Base-by-base conservation (phyloP, 805 yeast species). In the Kodamaea fukazawae region DNA sequence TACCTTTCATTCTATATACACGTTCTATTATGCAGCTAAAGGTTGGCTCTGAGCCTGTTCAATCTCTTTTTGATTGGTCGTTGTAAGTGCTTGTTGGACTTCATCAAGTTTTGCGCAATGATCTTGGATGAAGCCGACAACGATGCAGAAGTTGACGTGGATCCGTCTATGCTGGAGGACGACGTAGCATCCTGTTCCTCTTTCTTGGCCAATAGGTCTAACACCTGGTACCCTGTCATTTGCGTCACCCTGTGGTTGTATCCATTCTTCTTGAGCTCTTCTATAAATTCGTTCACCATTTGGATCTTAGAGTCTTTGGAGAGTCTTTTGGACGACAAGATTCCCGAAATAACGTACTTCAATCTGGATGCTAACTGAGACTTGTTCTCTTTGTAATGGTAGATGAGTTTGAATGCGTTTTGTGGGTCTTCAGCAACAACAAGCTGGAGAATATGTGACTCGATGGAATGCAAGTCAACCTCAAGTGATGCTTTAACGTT, bases 361-460 rank as follows among this genome's bases (percentile, higher is more conserved):
- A 47, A 22, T 23, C 54, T 56, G 29, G 46, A 59, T 9, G 49
- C 44, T 18, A 65, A 41, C 7, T 42, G 27, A 7, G 54, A 41
- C 30, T 58, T 55, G 11, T 47, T 50, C 5, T 50, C 32, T 27
- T 48, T 38, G 47, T 56, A 55, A 18, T 42, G 45, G 1, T 48
- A 40, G n/a, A 65, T 49, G 13, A 65, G 43, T 31, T 49, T 49
- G 18, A 63, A 12, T 2, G 65, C 46, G 12, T 48, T 47, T n/a
- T 15, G 17, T 1, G 70, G 69, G 34, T 58, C 55, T 4, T 50
- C 53, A 20, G 44, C 41, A n/a, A 63, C 60, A 47, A 63, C 48
- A 23, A 48, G 34, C 41, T 54, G 51, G 34, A 52, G 55, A n/a
- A 63, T 29, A 29, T 35, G 40, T 22, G 51, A 53, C 35, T 49